phyloP scores from a whole-genome alignment of 1,139 yeast genomes.

The Geotrichum candidum region DNA sequence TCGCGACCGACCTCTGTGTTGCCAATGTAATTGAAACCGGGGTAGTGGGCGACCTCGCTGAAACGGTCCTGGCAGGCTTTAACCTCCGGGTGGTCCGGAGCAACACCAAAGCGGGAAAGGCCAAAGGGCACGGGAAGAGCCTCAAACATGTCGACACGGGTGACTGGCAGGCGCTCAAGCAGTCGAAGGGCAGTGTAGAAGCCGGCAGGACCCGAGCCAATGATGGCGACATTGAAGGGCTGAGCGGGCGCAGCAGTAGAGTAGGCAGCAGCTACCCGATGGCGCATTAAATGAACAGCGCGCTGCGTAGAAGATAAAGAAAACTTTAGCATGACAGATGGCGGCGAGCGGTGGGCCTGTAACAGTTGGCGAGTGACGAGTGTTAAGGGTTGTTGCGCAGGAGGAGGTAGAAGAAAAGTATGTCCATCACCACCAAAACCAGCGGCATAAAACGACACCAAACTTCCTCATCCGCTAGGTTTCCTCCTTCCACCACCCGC shows the following conservation, averaged over 20 bases:
- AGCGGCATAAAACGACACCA: constrained; percentile 20
- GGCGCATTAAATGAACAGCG: not conserved
- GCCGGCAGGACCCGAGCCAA: constrained; percentile 97
- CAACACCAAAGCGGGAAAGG: constrained; percentile 88
- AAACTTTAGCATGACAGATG: not conserved
- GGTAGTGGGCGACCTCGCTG: constrained; percentile 48
- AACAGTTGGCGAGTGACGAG: not conserved
- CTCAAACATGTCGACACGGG: constrained; percentile 52
- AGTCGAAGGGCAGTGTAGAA: constrained; percentile 82
- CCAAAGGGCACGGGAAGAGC: constrained; percentile 88
- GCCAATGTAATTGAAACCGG: constrained; percentile 52
- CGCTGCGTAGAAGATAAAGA: not conserved
- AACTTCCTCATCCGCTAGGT: not conserved
- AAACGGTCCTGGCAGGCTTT: constrained; percentile 73
- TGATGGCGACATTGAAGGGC: constrained; percentile 52
- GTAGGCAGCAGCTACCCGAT: constrained; percentile 1
- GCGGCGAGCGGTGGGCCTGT: not conserved
- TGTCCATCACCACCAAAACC: constrained; percentile 3
- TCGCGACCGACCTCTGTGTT: constrained; percentile 64
- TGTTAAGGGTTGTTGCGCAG: not conserved
- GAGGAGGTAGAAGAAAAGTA: not conserved
- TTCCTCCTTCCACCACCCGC: not conserved
- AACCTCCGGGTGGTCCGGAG: constrained; percentile 98
- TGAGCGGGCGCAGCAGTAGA: constrained; percentile 3
- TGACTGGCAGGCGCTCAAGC: constrained; percentile 44